These are phyloP conservation scores for Arabidopsis lyrata DNA, from an alignment of 441 rosid species.

Conservation along the genomic window DNA sequence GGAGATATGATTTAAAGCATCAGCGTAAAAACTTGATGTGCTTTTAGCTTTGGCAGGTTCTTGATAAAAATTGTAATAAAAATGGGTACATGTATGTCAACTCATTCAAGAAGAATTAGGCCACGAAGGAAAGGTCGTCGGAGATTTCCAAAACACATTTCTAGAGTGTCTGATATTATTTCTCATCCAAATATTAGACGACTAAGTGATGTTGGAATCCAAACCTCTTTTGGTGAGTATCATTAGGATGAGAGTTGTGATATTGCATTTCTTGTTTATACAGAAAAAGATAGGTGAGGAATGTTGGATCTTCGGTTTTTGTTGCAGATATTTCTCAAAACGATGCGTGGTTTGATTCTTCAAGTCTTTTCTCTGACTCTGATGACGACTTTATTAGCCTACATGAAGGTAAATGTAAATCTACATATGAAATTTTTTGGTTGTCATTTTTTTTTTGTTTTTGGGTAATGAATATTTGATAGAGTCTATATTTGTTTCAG, in stretches of 20 bases:
- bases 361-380: constrained; percentile 70
- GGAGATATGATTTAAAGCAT: not conserved
- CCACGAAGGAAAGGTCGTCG: constrained; percentile 46
- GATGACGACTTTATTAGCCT: constrained; percentile 83
- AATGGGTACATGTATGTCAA: constrained; percentile 81
- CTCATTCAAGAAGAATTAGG: constrained; percentile 50
- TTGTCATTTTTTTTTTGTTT: not conserved
- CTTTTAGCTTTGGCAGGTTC: constrained; percentile 29
- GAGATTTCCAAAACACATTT: constrained; percentile 49
- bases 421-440: not conserved
- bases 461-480: not conserved
- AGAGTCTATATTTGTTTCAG: constrained; percentile 29
- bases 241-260: constrained; percentile 7
- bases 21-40: not conserved
- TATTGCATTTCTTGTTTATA: constrained; percentile 9
- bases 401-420: constrained; percentile 63
- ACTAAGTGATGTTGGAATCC: constrained; percentile 50
- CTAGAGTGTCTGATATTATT: constrained; percentile 47
- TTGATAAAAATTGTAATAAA: not conserved
- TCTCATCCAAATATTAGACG: constrained; percentile 51
- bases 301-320: constrained; percentile 3
- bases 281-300: not conserved
- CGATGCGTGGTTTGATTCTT: constrained; percentile 86
- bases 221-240: constrained; percentile 58
- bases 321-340: constrained; percentile 71